Conservation (phyloP, 202 grass and related monocot genomes). For the Zizania palustris region DNA sequence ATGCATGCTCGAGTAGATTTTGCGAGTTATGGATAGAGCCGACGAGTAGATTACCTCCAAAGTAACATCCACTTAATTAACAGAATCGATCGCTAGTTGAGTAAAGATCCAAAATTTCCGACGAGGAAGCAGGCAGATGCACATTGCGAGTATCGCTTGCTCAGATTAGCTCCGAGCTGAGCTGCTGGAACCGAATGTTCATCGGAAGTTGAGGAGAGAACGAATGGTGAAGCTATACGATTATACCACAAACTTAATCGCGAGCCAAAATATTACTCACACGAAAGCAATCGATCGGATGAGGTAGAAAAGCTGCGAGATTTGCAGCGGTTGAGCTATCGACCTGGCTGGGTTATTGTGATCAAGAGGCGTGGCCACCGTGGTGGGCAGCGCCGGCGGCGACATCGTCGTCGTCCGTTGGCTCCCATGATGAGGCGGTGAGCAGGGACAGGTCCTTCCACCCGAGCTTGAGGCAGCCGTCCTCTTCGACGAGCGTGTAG, state of each 20-base stretch:
- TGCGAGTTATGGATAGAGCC: not conserved
- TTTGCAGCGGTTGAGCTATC: constrained; percentile 1
- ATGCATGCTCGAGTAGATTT: not conserved
- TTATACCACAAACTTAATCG: constrained; percentile 27
- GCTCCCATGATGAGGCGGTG: constrained; percentile 85
- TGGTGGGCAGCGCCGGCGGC: not conserved
- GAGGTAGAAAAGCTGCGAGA: not conserved
- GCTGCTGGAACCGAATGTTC: not conserved
- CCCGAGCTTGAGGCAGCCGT: constrained; percentile 71
- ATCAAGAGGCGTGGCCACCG: constrained; percentile 32
- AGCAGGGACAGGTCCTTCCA: constrained; percentile 96
- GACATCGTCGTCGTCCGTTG: not conserved
- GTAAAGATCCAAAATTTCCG: not conserved
- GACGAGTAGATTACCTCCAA: constrained; percentile 9
- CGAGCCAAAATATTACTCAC: constrained; percentile 26
- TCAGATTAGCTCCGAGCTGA: not conserved
- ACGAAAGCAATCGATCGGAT: constrained; percentile 2
- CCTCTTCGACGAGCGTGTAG: constrained; percentile 82
- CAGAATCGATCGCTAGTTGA: not conserved
- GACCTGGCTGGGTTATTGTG: not conserved
- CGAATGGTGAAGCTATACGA: constrained; percentile 36
- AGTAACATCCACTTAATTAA: not conserved
- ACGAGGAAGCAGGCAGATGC: not conserved
- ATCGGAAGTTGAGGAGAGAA: constrained; percentile 4
- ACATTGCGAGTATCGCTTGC: not conserved